Evolutionary conservation across 2,329 filamentous ascomycete species (phyloP).

Genomic region (Cladosporium phlei): DNA sequence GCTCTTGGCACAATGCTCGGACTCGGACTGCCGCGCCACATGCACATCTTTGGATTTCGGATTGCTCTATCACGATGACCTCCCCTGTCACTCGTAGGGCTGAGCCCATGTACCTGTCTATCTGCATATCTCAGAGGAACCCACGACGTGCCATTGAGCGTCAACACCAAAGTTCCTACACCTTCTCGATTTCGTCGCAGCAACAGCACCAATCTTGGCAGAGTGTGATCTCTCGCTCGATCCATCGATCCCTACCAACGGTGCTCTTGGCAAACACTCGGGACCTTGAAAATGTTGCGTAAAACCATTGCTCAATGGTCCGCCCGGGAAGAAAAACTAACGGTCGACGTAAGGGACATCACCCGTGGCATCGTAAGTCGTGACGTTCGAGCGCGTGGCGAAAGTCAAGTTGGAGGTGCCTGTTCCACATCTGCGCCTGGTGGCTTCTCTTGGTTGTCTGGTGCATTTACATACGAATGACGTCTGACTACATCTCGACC

Average conservation of each 20-base stretch:
- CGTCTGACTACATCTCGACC: slow-evolving; percentile 1
- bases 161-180: not conserved
- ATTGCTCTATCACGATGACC: not conserved
- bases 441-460: not conserved
- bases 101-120: not conserved
- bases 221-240: not conserved
- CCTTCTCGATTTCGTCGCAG: not conserved
- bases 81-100: not conserved
- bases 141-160: too few species aligned
- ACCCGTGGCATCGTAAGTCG: not conserved
- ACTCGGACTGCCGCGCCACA: too few species aligned
- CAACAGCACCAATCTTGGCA: not conserved
- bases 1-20: not conserved
- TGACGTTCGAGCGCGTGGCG: not conserved
- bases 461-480: slow-evolving; percentile 1
- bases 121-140: not conserved
- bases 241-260: slow-evolving; percentile 5
- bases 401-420: not conserved
- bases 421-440: not conserved
- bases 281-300: slow-evolving; percentile 6
- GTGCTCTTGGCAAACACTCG: slow-evolving; percentile 6
- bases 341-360: not conserved
- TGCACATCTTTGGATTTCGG: not conserved
- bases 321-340: not conserved
- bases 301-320: slow-evolving; percentile 2